Evolutionary conservation across 1,284 basidiomycete species (phyloP).

Genomic region (Rhodotorula glutinis): DNA sequence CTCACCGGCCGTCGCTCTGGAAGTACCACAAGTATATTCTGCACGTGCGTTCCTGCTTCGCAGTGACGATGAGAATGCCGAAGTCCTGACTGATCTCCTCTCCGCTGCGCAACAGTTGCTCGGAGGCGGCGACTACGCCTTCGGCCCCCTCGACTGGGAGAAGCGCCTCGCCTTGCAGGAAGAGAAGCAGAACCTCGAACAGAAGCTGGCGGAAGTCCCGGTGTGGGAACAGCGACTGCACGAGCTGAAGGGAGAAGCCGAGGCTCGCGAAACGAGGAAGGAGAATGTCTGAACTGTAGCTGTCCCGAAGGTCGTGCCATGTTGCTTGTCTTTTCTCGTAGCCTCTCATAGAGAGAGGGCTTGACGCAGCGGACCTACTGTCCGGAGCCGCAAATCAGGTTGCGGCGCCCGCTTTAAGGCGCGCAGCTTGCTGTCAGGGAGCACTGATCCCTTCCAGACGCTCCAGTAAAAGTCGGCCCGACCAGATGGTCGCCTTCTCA

Average conservation of each 20-base stretch:
- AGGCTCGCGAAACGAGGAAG: constrained; percentile 30
- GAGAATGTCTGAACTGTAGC: constrained; percentile 6
- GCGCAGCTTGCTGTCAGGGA: too few species aligned
- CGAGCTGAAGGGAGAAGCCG: constrained; percentile 56
- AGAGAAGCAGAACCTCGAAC: constrained; percentile 45
- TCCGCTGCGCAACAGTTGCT: constrained; percentile 44
- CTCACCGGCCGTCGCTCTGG: constrained; percentile 88
- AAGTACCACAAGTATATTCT: constrained; percentile 87
- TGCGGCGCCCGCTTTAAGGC: too few species aligned
- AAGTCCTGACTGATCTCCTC: not conserved
- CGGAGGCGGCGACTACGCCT: constrained; percentile 57
- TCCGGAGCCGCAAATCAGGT: too few species aligned
- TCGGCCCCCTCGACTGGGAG: constrained; percentile 86
- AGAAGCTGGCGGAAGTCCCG: constrained; percentile 57
- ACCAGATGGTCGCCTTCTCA: too few species aligned
- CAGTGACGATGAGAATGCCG: not conserved
- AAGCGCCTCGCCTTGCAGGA: constrained; percentile 86
- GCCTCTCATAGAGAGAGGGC: too few species aligned
- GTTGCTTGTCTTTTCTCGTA: not conserved
- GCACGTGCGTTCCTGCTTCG: constrained; percentile 56
- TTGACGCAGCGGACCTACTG: too few species aligned
- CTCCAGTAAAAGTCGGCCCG: too few species aligned
- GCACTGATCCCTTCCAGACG: too few species aligned
- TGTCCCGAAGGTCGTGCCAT: not conserved
- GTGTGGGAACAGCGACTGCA: constrained; percentile 73